Percentiles rank a stretch among this genome's conserved stretches.
Conservation (phyloP, 192 early-diverging fungal genomes). For the Cladochytrium replicatum region DNA sequence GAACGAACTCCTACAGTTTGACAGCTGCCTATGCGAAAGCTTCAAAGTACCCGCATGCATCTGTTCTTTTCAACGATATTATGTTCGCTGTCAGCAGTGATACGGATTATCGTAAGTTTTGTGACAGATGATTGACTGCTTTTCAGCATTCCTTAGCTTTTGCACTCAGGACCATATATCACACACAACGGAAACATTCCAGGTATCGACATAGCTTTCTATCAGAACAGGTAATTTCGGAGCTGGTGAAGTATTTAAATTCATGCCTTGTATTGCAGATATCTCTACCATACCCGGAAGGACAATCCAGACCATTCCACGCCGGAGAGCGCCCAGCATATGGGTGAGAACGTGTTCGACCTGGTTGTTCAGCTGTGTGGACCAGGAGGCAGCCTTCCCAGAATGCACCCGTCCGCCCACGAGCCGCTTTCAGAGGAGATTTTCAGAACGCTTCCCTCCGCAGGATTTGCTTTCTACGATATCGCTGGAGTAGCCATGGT, state of each 20-base stretch:
- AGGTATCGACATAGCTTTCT: constrained; percentile 39
- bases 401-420: no score
- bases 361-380: no score
- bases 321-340: constrained; percentile 23
- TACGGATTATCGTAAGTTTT: constrained; percentile 4
- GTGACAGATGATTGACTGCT: background rate
- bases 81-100: no score
- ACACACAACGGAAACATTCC: constrained; percentile 13
- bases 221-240: constrained; percentile 11
- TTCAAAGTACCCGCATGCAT: constrained; percentile 33
- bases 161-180: constrained; percentile 29
- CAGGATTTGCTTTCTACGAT: constrained; percentile 32
- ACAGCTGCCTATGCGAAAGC: constrained; percentile 10
- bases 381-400: no score
- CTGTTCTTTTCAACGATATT: constrained; percentile 30
- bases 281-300: constrained; percentile 33
- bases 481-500: constrained; percentile 4
- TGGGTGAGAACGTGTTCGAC: constrained; percentile 34
- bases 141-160: constrained; percentile 32
- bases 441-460: constrained; percentile 2
- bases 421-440: constrained; percentile 8
- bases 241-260: background rate
- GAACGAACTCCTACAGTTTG: constrained; percentile 27
- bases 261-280: constrained; percentile 18
- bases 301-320: constrained; percentile 28